These are phyloP conservation scores for Neocucurbitaria cava DNA, from an alignment of 2,329 filamentous ascomycete genomes.

Conservation along the genomic window DNA sequence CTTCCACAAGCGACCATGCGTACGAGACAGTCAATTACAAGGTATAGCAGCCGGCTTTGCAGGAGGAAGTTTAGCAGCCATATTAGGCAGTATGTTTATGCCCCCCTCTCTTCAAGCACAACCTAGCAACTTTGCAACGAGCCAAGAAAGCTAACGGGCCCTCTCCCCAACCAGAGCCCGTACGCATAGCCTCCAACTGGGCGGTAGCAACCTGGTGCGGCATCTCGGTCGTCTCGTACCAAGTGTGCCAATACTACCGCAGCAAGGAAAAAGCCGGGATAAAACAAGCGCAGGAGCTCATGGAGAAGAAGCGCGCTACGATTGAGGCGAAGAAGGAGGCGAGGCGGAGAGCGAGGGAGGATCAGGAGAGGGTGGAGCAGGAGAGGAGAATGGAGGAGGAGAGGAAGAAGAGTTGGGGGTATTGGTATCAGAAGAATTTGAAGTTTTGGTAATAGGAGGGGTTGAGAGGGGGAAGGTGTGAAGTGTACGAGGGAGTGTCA, in stretches of 20 bases:
- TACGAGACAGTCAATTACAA: constrained; percentile 79
- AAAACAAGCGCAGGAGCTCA: constrained; percentile 82
- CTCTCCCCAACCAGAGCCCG: constrained; percentile 59
- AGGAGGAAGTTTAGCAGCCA: constrained; percentile 74
- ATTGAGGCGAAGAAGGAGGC: constrained; percentile 56
- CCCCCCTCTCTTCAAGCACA: too few relatives aligned
- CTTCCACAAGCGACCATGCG: constrained; percentile 82
- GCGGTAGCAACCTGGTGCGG: constrained; percentile 79
- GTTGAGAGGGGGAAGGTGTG: not conserved
- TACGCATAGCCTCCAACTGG: constrained; percentile 80
- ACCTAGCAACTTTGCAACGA: too few relatives aligned
- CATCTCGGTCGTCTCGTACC: constrained; percentile 75
- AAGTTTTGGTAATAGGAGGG: constrained; percentile 39
- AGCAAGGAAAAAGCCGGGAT: constrained; percentile 81
- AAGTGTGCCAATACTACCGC: constrained; percentile 81
- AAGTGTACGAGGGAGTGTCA: not conserved
- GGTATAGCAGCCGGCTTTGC: constrained; percentile 83
- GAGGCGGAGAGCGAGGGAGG: constrained; percentile 52
- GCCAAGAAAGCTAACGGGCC: not conserved
- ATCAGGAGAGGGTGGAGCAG: constrained; percentile 46
- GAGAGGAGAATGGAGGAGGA: constrained; percentile 40
- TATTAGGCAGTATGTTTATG: constrained; percentile 80
- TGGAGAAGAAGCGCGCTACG: constrained; percentile 70
- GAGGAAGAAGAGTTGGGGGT: constrained; percentile 44
- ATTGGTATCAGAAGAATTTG: constrained; percentile 47